These are phyloP conservation scores for Candida montana DNA, from an alignment of 805 yeast species.

Conservation along the genomic window DNA sequence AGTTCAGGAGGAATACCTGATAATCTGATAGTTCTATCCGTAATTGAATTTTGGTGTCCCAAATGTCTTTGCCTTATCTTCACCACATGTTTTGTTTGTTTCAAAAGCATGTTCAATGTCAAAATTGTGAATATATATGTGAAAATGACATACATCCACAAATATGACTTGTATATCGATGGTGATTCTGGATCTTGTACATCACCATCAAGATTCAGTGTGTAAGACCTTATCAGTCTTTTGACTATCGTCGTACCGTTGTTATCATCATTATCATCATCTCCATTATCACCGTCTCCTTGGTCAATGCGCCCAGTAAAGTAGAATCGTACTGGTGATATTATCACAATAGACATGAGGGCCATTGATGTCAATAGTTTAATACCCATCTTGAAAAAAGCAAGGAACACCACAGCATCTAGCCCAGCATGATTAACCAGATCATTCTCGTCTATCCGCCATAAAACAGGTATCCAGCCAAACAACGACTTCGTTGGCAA, in stretches of 20 bases:
- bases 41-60: slow-evolving; percentile 81
- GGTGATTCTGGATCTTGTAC: slow-evolving; percentile 9
- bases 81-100: slow-evolving; percentile 71
- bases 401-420: slow-evolving; percentile 89
- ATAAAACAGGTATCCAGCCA: slow-evolving; percentile 76
- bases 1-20: slow-evolving; percentile 85
- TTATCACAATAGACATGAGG: slow-evolving; percentile 63
- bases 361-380: slow-evolving; percentile 59
- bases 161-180: slow-evolving; percentile 48
- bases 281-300: slow-evolving; percentile 33
- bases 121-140: slow-evolving; percentile 79
- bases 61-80: slow-evolving; percentile 72
- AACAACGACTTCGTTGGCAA: slow-evolving; percentile 55
- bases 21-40: slow-evolving; percentile 84
- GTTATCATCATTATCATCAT: not conserved
- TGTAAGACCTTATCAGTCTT: slow-evolving; percentile 5
- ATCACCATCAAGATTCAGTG: slow-evolving; percentile 32
- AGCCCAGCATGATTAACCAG: slow-evolving; percentile 86
- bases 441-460: slow-evolving; percentile 63
- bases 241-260: not conserved
- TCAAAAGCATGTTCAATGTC: slow-evolving; percentile 52
- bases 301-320: slow-evolving; percentile 77
- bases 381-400: slow-evolving; percentile 86
- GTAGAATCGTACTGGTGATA: slow-evolving; percentile 80
- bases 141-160: slow-evolving; percentile 85